Evolutionary conservation across 202 grass and related monocot species (phyloP), one percentile per base, ranked within the genome.

Genomic region (Musa balbisiana): DNA sequence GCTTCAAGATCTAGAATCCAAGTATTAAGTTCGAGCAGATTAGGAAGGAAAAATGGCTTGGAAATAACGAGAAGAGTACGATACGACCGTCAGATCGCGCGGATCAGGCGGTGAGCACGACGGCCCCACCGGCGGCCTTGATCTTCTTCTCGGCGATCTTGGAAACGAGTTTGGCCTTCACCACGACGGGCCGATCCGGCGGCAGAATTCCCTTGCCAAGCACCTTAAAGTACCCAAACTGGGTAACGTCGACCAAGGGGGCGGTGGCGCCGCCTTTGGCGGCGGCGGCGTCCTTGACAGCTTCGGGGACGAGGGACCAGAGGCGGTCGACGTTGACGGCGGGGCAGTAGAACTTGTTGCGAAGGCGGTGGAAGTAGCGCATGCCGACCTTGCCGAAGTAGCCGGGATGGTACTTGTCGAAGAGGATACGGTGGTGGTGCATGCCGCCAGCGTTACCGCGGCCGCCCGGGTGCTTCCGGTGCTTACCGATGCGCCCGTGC

Each of bases 141-240:
- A 96, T 96, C 89, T 96, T 96, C 89, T 96, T 96, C 80, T 96
- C 89, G 53, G 92, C 92, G 53, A 96, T 76, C 89, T 96, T 96
- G 68, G 92, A 96, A 67, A 96, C 83, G 80, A 92, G 85, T 79
- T 96, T 96, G 67, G 92, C 89, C 85, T 96, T 96, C 24, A 96
- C 89, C 58, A 96, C 89, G 70, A 96, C 85, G 60, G 92, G 92
- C 78, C 85, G 87, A 20, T 81, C 52, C 16, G 87, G 55, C 29
- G 73, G 92, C 16, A 96, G 76, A 66, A 75, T 23, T n/a, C 92
- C 89, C 83, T 96, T 96, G 0, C 89, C 92, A 24, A 96, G 83
- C 65, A 96, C 92, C 89, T 96, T 92, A 77, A 96, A 92, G 85
- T 92, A 96, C 67, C 89, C 89, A 73, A 90, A 96, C 85, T 96